A percentile compares a stretch with the other conserved stretches of the same genome.
Conservation (phyloP, 2,329 filamentous ascomycete genomes). For the Neophaeococcomyces aloes region DNA sequence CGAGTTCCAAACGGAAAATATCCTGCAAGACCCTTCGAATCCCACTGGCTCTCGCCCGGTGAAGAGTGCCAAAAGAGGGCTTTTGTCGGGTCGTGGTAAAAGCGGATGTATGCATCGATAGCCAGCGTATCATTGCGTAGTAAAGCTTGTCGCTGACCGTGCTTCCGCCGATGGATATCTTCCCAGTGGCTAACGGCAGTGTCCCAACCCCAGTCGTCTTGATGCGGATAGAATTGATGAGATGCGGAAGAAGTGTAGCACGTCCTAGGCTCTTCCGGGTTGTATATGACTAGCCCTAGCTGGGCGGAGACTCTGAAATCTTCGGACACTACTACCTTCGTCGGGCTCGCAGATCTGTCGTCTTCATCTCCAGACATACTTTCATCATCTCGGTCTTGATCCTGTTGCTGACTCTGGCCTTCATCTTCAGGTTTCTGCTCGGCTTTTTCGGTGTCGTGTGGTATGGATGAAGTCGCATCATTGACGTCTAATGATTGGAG, state of each 20-base stretch:
- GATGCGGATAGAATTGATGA: constrained; percentile 49
- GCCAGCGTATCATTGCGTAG: constrained; percentile 51
- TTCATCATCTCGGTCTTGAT: constrained; percentile 1
- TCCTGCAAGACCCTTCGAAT: constrained; percentile 48
- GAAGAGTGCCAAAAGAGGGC: constrained; percentile 52
- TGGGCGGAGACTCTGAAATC: constrained; percentile 47
- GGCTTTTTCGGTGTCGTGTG: neutral
- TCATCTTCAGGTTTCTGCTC: neutral
- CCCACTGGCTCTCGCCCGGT: constrained; percentile 42
- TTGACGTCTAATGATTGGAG: neutral
- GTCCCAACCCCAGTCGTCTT: constrained; percentile 54
- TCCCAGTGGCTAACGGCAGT: constrained; percentile 50
- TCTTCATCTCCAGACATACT: constrained; percentile 3
- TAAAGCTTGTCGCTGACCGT: constrained; percentile 47
- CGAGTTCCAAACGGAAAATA: constrained; percentile 42
- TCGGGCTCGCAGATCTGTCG: neutral
- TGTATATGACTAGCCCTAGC: constrained; percentile 52
- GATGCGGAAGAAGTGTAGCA: constrained; percentile 46
- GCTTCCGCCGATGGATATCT: constrained; percentile 47
- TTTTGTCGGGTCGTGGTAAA: constrained; percentile 49
- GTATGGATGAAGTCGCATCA: constrained; percentile 4
- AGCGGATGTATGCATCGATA: constrained; percentile 51
- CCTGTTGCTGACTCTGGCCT: constrained; percentile 1
- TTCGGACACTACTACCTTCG: constrained; percentile 8
- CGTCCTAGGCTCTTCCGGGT: constrained; percentile 51